phyloP scores from a whole-genome alignment of 2,329 filamentous ascomycete genomes.

The Akanthomyces uredinophilus region DNA sequence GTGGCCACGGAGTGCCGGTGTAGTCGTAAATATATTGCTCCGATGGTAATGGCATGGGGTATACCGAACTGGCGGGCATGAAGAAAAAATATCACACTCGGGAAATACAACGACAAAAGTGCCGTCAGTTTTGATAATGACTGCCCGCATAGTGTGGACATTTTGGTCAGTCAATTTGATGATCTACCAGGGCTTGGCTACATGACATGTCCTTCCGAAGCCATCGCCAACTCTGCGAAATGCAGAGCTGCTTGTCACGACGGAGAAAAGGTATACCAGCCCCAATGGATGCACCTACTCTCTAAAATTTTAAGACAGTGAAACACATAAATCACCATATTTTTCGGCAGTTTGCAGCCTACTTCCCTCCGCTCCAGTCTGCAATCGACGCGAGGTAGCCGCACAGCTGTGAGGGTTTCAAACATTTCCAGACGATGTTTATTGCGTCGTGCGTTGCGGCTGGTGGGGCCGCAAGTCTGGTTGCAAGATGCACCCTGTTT shows the following conservation, averaged over 20 bases:
- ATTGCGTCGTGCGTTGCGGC: not conserved
- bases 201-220: not conserved
- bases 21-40: no score
- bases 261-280: no score
- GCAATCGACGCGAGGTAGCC: not conserved
- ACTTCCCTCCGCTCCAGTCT: not conserved
- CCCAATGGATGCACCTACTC: not conserved
- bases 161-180: not conserved
- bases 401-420: not conserved
- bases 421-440: not conserved
- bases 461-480: not conserved
- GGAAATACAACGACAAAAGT: no score
- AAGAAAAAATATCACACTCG: no score
- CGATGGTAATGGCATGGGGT: no score
- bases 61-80: no score
- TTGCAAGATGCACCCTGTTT: not conserved
- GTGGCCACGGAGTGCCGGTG: no score
- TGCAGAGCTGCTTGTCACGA: not conserved
- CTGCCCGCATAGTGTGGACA: no score
- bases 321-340: no score
- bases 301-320: no score
- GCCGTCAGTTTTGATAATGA: no score
- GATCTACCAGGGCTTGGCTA: not conserved
- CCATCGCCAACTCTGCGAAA: not conserved
- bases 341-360: no score